Evolutionary conservation across 2,329 filamentous ascomycete genomes (phyloP).

Genomic region (Monilinia fructigena): DNA sequence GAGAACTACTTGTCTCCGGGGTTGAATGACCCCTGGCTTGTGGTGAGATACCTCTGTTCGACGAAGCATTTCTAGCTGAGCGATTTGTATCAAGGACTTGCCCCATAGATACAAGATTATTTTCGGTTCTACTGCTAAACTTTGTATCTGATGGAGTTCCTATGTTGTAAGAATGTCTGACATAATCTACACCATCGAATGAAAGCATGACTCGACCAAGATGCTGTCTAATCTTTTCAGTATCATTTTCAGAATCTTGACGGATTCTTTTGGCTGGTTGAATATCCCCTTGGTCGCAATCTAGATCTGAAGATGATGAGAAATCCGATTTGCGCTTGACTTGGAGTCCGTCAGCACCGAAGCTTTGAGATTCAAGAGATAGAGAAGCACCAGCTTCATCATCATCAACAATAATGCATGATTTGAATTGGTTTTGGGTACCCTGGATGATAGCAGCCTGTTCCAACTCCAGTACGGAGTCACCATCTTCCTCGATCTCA

Average conservation of each 20-base stretch:
- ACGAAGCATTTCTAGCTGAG: background rate
- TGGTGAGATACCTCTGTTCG: background rate
- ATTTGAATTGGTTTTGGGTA: background rate
- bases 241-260: background rate
- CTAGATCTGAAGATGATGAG: background rate
- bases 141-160: background rate
- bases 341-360: background rate
- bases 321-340: conserved; percentile 13
- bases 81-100: background rate
- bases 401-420: background rate
- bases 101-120: too few relatives aligned
- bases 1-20: background rate
- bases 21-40: background rate
- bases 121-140: too few relatives aligned
- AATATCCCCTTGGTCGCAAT: background rate
- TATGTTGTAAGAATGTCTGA: conserved; percentile 21
- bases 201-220: background rate
- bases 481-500: conserved; percentile 24
- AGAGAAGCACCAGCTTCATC: background rate
- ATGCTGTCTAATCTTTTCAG: conserved; percentile 5
- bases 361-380: background rate
- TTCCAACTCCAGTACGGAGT: background rate
- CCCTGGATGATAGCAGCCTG: background rate
- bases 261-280: background rate
- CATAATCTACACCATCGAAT: background rate